Evolutionary conservation across 2,329 filamentous ascomycete species (phyloP).

Genomic region (Scopulariopsis brevicaulis): DNA sequence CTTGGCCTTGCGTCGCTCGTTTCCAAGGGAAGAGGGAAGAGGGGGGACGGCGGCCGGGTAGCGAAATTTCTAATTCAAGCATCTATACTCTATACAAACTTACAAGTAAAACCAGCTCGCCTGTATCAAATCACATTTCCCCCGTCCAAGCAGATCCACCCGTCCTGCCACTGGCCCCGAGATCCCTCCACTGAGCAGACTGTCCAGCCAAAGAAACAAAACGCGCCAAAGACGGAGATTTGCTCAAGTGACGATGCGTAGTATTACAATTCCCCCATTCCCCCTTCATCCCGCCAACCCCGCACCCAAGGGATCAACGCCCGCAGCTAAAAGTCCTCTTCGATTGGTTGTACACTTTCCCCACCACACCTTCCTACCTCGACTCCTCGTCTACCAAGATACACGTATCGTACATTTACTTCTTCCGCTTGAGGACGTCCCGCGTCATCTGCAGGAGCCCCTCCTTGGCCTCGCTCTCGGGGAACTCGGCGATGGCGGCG

Average conservation of each 20-base stretch:
- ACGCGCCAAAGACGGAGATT: not conserved
- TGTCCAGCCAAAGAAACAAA: not conserved
- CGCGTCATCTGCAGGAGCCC: conserved; percentile 88
- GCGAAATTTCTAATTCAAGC: not conserved
- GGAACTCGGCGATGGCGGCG: conserved; percentile 71
- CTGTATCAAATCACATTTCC: not conserved
- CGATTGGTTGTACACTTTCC: not conserved
- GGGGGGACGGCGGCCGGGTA: not conserved
- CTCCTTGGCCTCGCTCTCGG: conserved; percentile 87
- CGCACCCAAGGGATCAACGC: not conserved
- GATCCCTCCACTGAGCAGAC: not conserved
- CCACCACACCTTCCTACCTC: not conserved
- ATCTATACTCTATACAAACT: conserved; percentile 5
- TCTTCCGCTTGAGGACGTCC: conserved; percentile 81
- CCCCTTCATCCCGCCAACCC: not conserved
- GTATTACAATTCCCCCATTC: not conserved
- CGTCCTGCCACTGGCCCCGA: not conserved
- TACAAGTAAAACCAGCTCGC: conserved; percentile 3
- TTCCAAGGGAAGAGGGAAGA: not conserved
- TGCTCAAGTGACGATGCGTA: not conserved
- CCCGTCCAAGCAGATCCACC: not conserved
- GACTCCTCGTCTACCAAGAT: not conserved
- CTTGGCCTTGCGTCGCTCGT: not conserved
- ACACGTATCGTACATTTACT: conserved; percentile 36
- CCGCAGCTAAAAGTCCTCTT: too few relatives aligned